A percentile compares a stretch with the other conserved stretches of the same genome.
phyloP scores from a whole-genome alignment of 768 basidiomycete species.

The Lentinula sp. region DNA sequence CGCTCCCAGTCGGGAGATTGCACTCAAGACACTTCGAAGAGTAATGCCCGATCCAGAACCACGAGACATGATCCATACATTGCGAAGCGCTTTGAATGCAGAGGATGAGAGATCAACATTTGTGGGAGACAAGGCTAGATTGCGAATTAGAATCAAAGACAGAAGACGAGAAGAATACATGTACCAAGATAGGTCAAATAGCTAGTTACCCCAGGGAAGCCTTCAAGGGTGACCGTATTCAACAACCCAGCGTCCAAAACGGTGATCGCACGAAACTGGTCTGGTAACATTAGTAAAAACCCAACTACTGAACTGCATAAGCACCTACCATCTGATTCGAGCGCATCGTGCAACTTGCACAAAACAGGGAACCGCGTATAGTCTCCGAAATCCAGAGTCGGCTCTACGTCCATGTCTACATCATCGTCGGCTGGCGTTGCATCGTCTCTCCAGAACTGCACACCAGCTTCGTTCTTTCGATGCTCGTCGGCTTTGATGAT shows the following conservation, averaged over 20 bases:
- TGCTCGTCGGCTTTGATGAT: slow-evolving; percentile 10
- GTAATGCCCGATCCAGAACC: slow-evolving; percentile 20
- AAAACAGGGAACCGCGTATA: slow-evolving; percentile 18
- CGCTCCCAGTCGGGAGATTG: slow-evolving; percentile 41
- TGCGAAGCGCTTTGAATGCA: slow-evolving; percentile 25
- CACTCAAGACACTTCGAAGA: slow-evolving; percentile 25
- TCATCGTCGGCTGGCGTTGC: slow-evolving; percentile 6
- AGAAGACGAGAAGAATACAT: slow-evolving; percentile 11
- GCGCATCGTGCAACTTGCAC: slow-evolving; percentile 22
- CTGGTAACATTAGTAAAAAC: slow-evolving; percentile 21
- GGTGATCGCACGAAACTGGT: slow-evolving; percentile 27
- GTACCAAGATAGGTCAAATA: slow-evolving; percentile 40
- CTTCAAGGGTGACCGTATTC: slow-evolving; percentile 20
- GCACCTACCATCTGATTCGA: slow-evolving; percentile 26
- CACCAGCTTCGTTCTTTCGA: slow-evolving; percentile 8
- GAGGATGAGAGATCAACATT: slow-evolving; percentile 16
- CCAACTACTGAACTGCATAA: background rate
- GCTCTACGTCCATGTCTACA: background rate
- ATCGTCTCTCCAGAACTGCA: slow-evolving; percentile 7
- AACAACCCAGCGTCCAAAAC: slow-evolving; percentile 39
- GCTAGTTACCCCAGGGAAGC: slow-evolving; percentile 23
- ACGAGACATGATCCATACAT: slow-evolving; percentile 21
- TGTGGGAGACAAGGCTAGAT: slow-evolving; percentile 21
- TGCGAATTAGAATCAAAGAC: slow-evolving; percentile 6
- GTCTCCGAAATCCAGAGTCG: slow-evolving; percentile 6